Evolutionary conservation across 1,139 yeast species (phyloP).

Genomic region (Yamadazyma atlantica): DNA sequence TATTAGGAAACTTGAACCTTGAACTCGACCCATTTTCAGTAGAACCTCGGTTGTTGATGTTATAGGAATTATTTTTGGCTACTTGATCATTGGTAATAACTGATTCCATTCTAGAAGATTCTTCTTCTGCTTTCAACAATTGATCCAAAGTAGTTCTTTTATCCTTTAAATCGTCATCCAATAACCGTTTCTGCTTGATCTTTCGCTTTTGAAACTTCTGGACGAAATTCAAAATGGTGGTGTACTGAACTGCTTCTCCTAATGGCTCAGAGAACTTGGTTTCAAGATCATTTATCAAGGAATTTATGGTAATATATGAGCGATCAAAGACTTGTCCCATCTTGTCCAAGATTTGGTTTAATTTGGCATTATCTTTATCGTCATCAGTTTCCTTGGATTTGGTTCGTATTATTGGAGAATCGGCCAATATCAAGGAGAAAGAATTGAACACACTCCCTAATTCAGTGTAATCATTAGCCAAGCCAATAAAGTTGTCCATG

Average conservation of each 20-base stretch:
- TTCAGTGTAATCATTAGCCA: slow-evolving; percentile 68
- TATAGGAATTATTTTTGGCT: slow-evolving; percentile 29
- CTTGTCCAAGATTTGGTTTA: slow-evolving; percentile 54
- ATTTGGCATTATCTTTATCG: slow-evolving; percentile 29
- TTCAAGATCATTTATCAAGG: slow-evolving; percentile 66
- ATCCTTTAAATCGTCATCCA: slow-evolving; percentile 53
- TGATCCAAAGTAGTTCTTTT: slow-evolving; percentile 45
- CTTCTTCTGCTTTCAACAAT: slow-evolving; percentile 40
- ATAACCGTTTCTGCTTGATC: slow-evolving; percentile 60
- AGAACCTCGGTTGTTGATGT: slow-evolving; percentile 11
- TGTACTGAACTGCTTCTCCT: slow-evolving; percentile 77
- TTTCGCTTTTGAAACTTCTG: slow-evolving; percentile 71
- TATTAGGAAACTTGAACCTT: slow-evolving; percentile 17
- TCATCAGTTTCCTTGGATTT: slow-evolving; percentile 17
- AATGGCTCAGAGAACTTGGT: slow-evolving; percentile 81
- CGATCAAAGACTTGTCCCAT: slow-evolving; percentile 82
- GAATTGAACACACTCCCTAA: slow-evolving; percentile 72
- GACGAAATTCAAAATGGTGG: slow-evolving; percentile 64
- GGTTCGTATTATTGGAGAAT: slow-evolving; percentile 24
- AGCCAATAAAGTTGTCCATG: slow-evolving; percentile 60
- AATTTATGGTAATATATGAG: slow-evolving; percentile 63
- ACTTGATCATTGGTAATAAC: slow-evolving; percentile 28
- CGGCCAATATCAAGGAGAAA: slow-evolving; percentile 64
- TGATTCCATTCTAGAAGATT: slow-evolving; percentile 36
- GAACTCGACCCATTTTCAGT: slow-evolving; percentile 1